These are phyloP conservation scores for Cutaneotrichosporon cavernicola DNA, from an alignment of 1,284 basidiomycete species.

Conservation along the genomic window DNA sequence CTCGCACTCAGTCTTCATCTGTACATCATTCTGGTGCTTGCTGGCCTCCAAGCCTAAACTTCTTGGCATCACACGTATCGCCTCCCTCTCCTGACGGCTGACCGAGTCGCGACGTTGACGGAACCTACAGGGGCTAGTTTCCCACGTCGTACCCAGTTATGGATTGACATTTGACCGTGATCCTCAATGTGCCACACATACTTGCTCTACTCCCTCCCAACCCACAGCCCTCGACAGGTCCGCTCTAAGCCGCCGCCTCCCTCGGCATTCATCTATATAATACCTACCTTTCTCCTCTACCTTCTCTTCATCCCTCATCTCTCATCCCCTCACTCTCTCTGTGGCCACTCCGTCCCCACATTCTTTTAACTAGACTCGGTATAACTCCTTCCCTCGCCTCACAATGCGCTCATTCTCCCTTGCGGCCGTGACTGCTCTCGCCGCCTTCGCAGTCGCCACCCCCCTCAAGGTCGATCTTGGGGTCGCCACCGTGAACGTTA, in stretches of 20 bases:
- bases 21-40: no score
- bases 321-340: not conserved
- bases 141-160: no score
- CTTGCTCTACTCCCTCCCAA: no score
- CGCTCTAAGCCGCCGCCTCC: not conserved
- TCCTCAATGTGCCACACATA: no score
- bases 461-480: not conserved
- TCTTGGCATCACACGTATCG: no score
- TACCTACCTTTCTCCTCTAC: not conserved
- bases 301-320: not conserved
- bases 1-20: no score
- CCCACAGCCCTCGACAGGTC: not conserved
- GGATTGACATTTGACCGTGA: no score
- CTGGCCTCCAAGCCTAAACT: no score
- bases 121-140: no score
- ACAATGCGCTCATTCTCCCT: not conserved
- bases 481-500: not conserved
- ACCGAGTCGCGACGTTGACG: no score
- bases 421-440: not conserved
- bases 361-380: not conserved
- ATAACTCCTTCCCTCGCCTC: no score
- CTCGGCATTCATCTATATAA: not conserved
- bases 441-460: not conserved
- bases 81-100: no score
- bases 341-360: not conserved